A percentile compares a stretch with the other conserved stretches of the same genome.
phyloP scores from a whole-genome alignment of 805 yeast species.

The Candida xyloterini region DNA sequence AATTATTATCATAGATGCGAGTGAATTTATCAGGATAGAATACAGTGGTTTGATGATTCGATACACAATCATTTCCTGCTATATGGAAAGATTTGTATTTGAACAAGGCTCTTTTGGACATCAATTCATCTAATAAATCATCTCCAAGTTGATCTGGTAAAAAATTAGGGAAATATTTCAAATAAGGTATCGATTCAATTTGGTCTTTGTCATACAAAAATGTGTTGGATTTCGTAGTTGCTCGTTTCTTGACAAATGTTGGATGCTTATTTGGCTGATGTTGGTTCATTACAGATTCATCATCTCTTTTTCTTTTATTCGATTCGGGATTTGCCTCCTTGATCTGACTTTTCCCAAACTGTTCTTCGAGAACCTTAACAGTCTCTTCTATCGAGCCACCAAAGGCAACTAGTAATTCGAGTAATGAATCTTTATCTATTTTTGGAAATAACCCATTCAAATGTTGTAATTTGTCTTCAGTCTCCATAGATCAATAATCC shows the following conservation, averaged over 20 bases:
- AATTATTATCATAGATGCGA: constrained; percentile 27
- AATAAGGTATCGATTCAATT: constrained; percentile 46
- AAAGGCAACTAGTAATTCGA: constrained; percentile 53
- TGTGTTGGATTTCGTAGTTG: constrained; percentile 5
- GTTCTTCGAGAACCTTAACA: constrained; percentile 39
- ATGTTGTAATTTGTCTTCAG: constrained; percentile 38
- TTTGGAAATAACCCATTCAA: constrained; percentile 41
- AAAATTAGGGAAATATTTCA: constrained; percentile 47
- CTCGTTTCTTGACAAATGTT: no score
- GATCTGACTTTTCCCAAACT: constrained; percentile 14
- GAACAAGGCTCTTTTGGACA: constrained; percentile 41
- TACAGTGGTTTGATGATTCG: constrained; percentile 50
- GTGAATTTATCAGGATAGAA: constrained; percentile 3
- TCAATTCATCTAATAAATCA: constrained; percentile 39
- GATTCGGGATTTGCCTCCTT: not conserved
- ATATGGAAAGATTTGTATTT: constrained; percentile 49
- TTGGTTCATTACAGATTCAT: not conserved
- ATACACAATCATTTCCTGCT: constrained; percentile 58
- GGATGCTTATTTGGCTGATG: not conserved
- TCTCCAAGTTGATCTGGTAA: constrained; percentile 51
- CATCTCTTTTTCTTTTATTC: not conserved
- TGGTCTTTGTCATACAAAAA: constrained; percentile 54
- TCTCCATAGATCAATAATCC: constrained; percentile 24
- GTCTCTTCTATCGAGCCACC: constrained; percentile 49
- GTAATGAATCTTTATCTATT: constrained; percentile 38